phyloP scores from a whole-genome alignment of 768 basidiomycete genomes.

The Boletus insuetus region DNA sequence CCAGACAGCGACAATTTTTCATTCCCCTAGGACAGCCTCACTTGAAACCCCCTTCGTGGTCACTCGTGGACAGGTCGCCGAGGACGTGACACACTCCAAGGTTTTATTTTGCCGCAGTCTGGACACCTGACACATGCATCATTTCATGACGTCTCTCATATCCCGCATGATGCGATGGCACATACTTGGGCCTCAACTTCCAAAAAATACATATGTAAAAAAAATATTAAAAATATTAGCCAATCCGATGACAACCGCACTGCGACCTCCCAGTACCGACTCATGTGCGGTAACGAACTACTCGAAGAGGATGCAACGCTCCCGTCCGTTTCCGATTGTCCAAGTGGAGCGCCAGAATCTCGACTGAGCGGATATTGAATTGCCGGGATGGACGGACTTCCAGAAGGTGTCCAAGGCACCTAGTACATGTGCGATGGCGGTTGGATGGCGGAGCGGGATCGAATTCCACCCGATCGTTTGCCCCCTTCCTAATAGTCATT shows the following conservation, averaged over 20 bases:
- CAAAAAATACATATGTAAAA: background rate
- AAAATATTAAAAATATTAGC: background rate
- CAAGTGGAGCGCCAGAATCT: slow-evolving; percentile 26
- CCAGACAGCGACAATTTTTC: slow-evolving; percentile 13
- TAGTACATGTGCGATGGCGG: slow-evolving; percentile 13
- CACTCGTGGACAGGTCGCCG: background rate
- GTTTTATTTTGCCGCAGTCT: slow-evolving; percentile 4
- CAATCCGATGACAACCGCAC: slow-evolving; percentile 6
- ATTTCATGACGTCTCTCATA: slow-evolving; percentile 6
- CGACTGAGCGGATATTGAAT: slow-evolving; percentile 34
- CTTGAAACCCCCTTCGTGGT: background rate
- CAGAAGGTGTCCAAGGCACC: slow-evolving; percentile 21
- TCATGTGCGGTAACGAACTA: slow-evolving; percentile 13
- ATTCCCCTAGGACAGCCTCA: slow-evolving; percentile 26
- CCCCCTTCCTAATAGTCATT: background rate
- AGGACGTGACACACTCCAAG: slow-evolving; percentile 8
- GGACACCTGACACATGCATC: slow-evolving; percentile 20
- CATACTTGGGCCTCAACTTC: background rate
- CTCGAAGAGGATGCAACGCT: slow-evolving; percentile 17
- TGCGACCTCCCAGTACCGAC: background rate
- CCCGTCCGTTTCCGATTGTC: slow-evolving; percentile 6
- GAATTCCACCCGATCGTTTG: slow-evolving; percentile 19
- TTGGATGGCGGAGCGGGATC: slow-evolving; percentile 15
- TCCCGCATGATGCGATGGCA: slow-evolving; percentile 5
- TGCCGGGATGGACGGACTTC: slow-evolving; percentile 28